These are phyloP conservation scores for Gremmenia infestans DNA, from an alignment of 2,329 filamentous ascomycete species.

Conservation along the genomic window DNA sequence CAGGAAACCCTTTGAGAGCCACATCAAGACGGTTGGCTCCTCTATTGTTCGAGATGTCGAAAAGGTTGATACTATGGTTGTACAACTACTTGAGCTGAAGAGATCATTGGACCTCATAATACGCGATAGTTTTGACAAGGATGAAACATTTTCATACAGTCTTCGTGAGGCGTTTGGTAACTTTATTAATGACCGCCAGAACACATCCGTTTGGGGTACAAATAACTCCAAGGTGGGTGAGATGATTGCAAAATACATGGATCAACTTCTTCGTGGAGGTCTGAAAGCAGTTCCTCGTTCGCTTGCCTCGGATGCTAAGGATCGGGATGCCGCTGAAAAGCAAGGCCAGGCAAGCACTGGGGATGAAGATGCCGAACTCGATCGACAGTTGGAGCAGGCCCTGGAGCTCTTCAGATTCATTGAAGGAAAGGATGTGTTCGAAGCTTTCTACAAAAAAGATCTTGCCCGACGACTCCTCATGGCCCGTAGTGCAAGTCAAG, in stretches of 20 bases:
- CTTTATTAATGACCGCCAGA: constrained; percentile 87
- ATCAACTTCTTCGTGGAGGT: constrained; percentile 80
- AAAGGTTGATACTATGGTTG: constrained; percentile 78
- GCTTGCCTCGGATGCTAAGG: constrained; percentile 57
- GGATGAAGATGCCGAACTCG: constrained; percentile 89
- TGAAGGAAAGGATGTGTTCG: constrained; percentile 94
- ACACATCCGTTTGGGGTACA: constrained; percentile 66
- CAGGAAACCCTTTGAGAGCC: constrained; percentile 68
- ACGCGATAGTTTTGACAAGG: constrained; percentile 67
- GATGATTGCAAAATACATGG: constrained; percentile 98
- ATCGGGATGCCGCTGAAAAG: constrained; percentile 52
- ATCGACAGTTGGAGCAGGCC: constrained; percentile 85
- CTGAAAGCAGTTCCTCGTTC: constrained; percentile 74
- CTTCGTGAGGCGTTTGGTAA: constrained; percentile 80
- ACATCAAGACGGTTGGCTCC: constrained; percentile 71
- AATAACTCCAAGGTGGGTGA: constrained; percentile 93
- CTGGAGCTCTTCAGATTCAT: constrained; percentile 96
- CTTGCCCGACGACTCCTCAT: constrained; percentile 84
- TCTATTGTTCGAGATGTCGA: constrained; percentile 75
- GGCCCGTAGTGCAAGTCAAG: constrained; percentile 86
- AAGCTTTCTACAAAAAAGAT: constrained; percentile 99
- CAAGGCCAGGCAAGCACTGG: constrained; percentile 62
- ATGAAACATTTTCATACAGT: constrained; percentile 71
- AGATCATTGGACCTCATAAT: constrained; percentile 72
- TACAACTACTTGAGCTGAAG: constrained; percentile 76